Evolutionary conservation across 2,329 filamentous ascomycete genomes (phyloP).

Genomic region (Arthrobotrys megalospora): DNA sequence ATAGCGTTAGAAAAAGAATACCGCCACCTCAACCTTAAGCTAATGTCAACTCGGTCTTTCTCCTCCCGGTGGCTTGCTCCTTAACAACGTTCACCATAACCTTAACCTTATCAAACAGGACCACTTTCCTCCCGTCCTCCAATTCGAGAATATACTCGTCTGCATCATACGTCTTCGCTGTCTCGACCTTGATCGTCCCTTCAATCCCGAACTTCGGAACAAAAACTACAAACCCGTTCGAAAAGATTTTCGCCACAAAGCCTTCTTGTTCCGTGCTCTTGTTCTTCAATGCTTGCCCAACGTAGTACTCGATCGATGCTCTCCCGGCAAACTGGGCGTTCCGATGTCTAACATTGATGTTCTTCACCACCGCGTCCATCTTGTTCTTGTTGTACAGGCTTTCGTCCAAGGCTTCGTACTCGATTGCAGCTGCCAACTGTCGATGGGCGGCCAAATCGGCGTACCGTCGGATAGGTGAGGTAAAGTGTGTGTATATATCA

Average conservation of each 20-base stretch:
- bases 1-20: slow-evolving; percentile 13
- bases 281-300: slow-evolving; percentile 92
- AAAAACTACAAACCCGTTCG: slow-evolving; percentile 96
- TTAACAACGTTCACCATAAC: slow-evolving; percentile 93
- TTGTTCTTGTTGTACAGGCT: slow-evolving; percentile 84
- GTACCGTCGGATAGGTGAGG: slow-evolving; percentile 95
- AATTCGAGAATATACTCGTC: slow-evolving; percentile 82
- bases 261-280: slow-evolving; percentile 84
- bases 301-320: slow-evolving; percentile 96
- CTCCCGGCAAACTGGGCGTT: slow-evolving; percentile 96
- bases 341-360: slow-evolving; percentile 97
- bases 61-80: slow-evolving; percentile 96
- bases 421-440: slow-evolving; percentile 94
- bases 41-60: slow-evolving; percentile 84
- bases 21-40: slow-evolving; percentile 65
- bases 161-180: slow-evolving; percentile 85
- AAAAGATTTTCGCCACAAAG: slow-evolving; percentile 97
- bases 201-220: slow-evolving; percentile 97
- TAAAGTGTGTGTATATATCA: slow-evolving; percentile 99
- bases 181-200: slow-evolving; percentile 83
- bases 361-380: slow-evolving; percentile 94
- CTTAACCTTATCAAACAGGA: slow-evolving; percentile 91
- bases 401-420: slow-evolving; percentile 88
- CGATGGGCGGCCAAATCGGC: slow-evolving; percentile 95
- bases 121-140: slow-evolving; percentile 72